phyloP scores from a whole-genome alignment of 306 rosid species.

The Cicer bijugum region DNA sequence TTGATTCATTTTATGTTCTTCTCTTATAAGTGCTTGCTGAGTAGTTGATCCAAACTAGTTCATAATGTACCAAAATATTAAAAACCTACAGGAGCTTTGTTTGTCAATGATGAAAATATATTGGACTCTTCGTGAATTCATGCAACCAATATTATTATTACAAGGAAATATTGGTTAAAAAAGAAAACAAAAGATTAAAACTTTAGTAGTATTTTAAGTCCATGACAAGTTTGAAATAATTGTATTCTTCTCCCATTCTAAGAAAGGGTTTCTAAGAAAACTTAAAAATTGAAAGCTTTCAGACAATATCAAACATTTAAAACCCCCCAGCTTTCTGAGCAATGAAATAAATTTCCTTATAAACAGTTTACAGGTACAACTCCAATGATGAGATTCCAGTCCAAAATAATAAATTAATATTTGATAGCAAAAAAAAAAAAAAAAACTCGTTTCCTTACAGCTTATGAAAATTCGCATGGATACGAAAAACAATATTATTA shows the following conservation, averaged over 20 bases:
- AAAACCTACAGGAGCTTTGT: slow-evolving; percentile 2
- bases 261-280: slow-evolving; percentile 9
- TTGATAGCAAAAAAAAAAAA: neutral
- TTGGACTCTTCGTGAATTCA: neutral
- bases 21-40: neutral
- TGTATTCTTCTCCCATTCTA: neutral
- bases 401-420: slow-evolving; percentile 32
- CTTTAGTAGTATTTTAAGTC: slow-evolving; percentile 10
- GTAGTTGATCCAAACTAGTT: neutral
- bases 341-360: slow-evolving; percentile 1
- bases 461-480: slow-evolving; percentile 26
- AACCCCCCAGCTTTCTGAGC: slow-evolving; percentile 21
- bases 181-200: slow-evolving; percentile 13
- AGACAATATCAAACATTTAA: slow-evolving; percentile 29
- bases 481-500: neutral
- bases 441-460: neutral
- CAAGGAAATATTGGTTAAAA: neutral
- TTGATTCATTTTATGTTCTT: slow-evolving; percentile 10
- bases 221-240: slow-evolving; percentile 38
- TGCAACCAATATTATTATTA: slow-evolving; percentile 17
- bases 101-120: slow-evolving; percentile 26
- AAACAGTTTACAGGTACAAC: slow-evolving; percentile 12
- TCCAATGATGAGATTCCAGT: slow-evolving; percentile 7
- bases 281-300: slow-evolving; percentile 25
- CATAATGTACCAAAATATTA: slow-evolving; percentile 13